Conservation (phyloP, 257 asterid species). For the Misopates orontium region DNA sequence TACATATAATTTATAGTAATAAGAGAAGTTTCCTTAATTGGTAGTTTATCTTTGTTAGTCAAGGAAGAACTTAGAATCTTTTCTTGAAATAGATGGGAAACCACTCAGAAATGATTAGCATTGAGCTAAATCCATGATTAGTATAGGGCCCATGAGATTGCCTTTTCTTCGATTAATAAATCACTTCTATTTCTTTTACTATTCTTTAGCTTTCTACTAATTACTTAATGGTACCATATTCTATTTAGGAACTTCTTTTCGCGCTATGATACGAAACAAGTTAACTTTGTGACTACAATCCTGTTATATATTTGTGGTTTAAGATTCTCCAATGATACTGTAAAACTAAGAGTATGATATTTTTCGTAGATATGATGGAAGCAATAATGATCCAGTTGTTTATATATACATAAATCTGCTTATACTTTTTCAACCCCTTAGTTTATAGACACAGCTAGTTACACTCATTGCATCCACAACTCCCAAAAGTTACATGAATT, state of each 20-base stretch:
- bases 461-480: conserved; percentile 33
- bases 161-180: conserved; percentile 13
- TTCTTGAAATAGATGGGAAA: conserved; percentile 11
- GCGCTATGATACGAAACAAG: too few species aligned
- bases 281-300: too few species aligned
- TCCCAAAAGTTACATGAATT: conserved; percentile 26
- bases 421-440: background rate
- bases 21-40: conserved; percentile 5
- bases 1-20: too few species aligned
- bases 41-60: conserved; percentile 25
- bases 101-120: conserved; percentile 33
- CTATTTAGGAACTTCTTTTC: background rate
- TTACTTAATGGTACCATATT: conserved; percentile 1
- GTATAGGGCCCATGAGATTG: conserved; percentile 30
- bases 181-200: background rate
- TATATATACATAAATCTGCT: background rate
- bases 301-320: too few species aligned
- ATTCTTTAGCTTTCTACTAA: background rate
- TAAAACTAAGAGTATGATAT: too few species aligned
- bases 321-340: too few species aligned
- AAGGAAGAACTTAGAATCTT: conserved; percentile 20
- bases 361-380: too few species aligned
- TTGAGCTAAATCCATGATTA: conserved; percentile 30
- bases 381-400: too few species aligned
- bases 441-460: conserved; percentile 15